Percentiles rank a stretch among this genome's conserved stretches.
Evolutionary conservation across 75 land plant genomes (phyloP).

Genomic region (Cupressus sempervirens): DNA sequence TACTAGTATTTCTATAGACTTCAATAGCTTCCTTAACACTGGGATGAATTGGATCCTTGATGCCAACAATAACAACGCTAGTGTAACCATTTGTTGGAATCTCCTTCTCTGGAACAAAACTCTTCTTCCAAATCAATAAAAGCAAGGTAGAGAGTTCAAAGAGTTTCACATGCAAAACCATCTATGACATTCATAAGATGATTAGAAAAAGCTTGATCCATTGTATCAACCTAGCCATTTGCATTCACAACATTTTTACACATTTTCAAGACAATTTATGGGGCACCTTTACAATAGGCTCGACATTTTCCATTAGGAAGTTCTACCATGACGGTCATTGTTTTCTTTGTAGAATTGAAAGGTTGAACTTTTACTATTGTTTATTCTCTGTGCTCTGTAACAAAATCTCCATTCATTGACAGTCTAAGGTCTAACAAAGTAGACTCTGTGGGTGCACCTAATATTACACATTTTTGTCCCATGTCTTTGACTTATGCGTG

Average conservation of each 20-base stretch:
- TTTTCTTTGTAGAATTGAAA: conserved; percentile 76
- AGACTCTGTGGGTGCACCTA: conserved; percentile 79
- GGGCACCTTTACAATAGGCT: conserved; percentile 82
- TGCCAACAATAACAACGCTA: conserved; percentile 64
- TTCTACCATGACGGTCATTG: conserved; percentile 71
- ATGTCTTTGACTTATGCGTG: too few relatives aligned
- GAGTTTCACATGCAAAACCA: conserved; percentile 56
- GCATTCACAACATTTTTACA: conserved; percentile 49
- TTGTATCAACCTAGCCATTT: conserved; percentile 31
- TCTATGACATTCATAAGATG: conserved; percentile 44
- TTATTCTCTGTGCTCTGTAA: conserved; percentile 22
- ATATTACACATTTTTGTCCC: conserved; percentile 32
- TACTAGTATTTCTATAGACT: conserved; percentile 65
- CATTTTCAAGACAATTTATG: conserved; percentile 67
- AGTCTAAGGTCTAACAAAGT: conserved; percentile 68
- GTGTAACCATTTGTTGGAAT: conserved; percentile 59
- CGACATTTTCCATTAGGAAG: conserved; percentile 36
- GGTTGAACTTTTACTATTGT: conserved; percentile 60
- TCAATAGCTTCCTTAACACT: conserved; percentile 82
- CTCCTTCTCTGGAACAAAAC: conserved; percentile 9
- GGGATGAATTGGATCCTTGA: conserved; percentile 84
- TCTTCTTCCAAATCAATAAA: conserved; percentile 50
- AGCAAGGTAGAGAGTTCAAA: conserved; percentile 72
- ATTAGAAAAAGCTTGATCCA: conserved; percentile 28
- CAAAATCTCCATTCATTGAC: conserved; percentile 45